Evolutionary conservation across 2,329 filamentous ascomycete species (phyloP).

Genomic region (Leptographium flavum): DNA sequence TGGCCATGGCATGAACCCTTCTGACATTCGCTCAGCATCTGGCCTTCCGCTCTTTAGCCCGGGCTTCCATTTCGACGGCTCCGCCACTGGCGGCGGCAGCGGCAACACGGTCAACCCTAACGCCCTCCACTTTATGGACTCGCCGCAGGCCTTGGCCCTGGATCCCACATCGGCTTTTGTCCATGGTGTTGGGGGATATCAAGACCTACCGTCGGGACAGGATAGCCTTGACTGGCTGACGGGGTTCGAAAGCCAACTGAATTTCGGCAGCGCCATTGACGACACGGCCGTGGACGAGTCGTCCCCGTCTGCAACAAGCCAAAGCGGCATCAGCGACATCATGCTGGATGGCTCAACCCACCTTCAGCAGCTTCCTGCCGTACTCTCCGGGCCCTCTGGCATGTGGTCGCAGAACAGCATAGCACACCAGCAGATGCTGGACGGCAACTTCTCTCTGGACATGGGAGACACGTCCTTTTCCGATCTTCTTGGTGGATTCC

Average conservation of each 20-base stretch:
- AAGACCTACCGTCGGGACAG: slow-evolving; percentile 24
- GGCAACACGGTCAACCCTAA: slow-evolving; percentile 57
- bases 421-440: slow-evolving; percentile 50
- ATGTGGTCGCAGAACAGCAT: slow-evolving; percentile 61
- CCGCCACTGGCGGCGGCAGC: slow-evolving; percentile 56
- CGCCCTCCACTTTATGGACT: slow-evolving; percentile 67
- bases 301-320: slow-evolving; percentile 86
- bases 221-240: slow-evolving; percentile 72
- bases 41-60: slow-evolving; percentile 45
- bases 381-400: slow-evolving; percentile 16
- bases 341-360: slow-evolving; percentile 74
- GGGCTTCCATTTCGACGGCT: slow-evolving; percentile 55
- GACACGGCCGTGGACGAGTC: slow-evolving; percentile 83
- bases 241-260: slow-evolving; percentile 66
- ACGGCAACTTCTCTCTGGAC: slow-evolving; percentile 61
- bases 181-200: slow-evolving; percentile 17
- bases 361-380: slow-evolving; percentile 18
- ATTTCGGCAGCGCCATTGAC: slow-evolving; percentile 42
- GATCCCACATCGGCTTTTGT: slow-evolving; percentile 31
- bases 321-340: slow-evolving; percentile 79
- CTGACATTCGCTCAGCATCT: slow-evolving; percentile 67
- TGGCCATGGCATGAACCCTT: slow-evolving; percentile 51
- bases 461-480: slow-evolving; percentile 61
- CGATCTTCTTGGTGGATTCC: slow-evolving; percentile 57
- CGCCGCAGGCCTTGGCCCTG: slow-evolving; percentile 51